Percentiles rank a stretch among this genome's conserved stretches.
Evolutionary conservation across 768 basidiomycete species (phyloP).

Genomic region (Pisolithus sp.): DNA sequence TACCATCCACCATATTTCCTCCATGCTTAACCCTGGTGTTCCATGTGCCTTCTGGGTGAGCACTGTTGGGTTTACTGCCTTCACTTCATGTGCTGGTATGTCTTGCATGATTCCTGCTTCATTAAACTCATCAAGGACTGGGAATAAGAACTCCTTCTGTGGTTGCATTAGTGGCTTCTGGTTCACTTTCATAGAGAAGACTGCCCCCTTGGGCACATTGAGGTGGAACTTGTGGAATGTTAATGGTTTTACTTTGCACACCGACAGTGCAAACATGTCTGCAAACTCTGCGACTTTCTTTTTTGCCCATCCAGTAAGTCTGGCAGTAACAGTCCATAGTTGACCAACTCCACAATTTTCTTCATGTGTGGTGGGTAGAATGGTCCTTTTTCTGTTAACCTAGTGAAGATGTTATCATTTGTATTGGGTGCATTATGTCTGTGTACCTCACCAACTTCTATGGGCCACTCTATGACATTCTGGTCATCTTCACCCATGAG

Average conservation of each 20-base stretch:
- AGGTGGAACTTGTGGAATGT: constrained; percentile 28
- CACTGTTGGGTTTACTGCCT: constrained; percentile 7
- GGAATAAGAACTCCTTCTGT: constrained; percentile 26
- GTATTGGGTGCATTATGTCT: neutral
- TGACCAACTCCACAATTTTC: constrained; percentile 11
- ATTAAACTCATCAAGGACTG: constrained; percentile 29
- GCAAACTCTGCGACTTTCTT: constrained; percentile 26
- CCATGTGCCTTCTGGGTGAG: neutral
- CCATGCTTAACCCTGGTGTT: too few species aligned
- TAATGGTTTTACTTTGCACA: constrained; percentile 32
- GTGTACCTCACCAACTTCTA: neutral
- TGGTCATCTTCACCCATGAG: neutral
- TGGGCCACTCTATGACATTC: neutral
- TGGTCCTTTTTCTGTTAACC: constrained; percentile 6
- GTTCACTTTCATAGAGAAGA: constrained; percentile 28
- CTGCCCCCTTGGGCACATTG: constrained; percentile 21
- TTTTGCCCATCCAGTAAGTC: constrained; percentile 18
- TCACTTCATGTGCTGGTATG: constrained; percentile 7
- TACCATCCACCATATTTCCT: too few species aligned
- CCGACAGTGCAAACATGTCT: constrained; percentile 34
- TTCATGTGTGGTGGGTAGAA: constrained; percentile 14
- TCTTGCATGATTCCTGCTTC: constrained; percentile 22
- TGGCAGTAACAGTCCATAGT: constrained; percentile 20
- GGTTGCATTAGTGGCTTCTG: constrained; percentile 27
- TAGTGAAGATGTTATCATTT: constrained; percentile 7